A percentile compares a stretch with the other conserved stretches of the same genome.
Evolutionary conservation across 148 eudicot genomes (phyloP).

Genomic region (Chenopodium suecicum): DNA sequence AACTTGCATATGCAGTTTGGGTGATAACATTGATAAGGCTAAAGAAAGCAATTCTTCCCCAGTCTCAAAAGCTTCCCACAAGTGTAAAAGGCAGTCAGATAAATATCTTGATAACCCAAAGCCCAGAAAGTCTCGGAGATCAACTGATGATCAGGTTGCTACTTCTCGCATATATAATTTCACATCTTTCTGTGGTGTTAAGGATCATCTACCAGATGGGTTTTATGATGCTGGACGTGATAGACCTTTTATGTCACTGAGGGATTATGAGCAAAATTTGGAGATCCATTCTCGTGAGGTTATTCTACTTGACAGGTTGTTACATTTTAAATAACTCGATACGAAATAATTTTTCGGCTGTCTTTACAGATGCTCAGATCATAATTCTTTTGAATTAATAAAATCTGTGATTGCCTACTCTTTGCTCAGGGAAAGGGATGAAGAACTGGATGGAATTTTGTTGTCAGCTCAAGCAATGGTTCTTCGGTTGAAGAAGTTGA

Average conservation of each 20-base stretch:
- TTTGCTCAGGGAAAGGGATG: slow-evolving; percentile 64
- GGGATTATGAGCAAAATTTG: slow-evolving; percentile 55
- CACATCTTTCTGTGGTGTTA: slow-evolving; percentile 71
- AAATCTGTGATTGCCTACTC: not conserved
- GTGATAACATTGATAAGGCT: slow-evolving; percentile 15
- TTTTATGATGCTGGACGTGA: slow-evolving; percentile 99
- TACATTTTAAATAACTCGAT: not conserved
- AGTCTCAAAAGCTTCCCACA: slow-evolving; percentile 37
- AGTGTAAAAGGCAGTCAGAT: slow-evolving; percentile 87
- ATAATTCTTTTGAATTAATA: not conserved
- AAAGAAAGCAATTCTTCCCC: slow-evolving; percentile 41
- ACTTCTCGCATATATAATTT: slow-evolving; percentile 62
- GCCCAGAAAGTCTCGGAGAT: slow-evolving; percentile 67
- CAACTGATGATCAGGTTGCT: slow-evolving; percentile 45
- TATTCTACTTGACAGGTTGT: slow-evolving; percentile 81
- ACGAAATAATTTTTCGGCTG: not conserved
- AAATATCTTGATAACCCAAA: slow-evolving; percentile 71
- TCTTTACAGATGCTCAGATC: not conserved
- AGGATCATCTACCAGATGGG: slow-evolving; percentile 82
- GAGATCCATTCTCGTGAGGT: slow-evolving; percentile 83
- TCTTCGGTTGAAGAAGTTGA: slow-evolving; percentile 52
- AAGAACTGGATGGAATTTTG: slow-evolving; percentile 68
- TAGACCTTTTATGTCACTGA: slow-evolving; percentile 82
- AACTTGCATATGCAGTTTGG: slow-evolving; percentile 32
- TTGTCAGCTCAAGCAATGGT: slow-evolving; percentile 69